These are phyloP conservation scores for Parietaria judaica DNA, from an alignment of 306 rosid species.

Conservation along the genomic window DNA sequence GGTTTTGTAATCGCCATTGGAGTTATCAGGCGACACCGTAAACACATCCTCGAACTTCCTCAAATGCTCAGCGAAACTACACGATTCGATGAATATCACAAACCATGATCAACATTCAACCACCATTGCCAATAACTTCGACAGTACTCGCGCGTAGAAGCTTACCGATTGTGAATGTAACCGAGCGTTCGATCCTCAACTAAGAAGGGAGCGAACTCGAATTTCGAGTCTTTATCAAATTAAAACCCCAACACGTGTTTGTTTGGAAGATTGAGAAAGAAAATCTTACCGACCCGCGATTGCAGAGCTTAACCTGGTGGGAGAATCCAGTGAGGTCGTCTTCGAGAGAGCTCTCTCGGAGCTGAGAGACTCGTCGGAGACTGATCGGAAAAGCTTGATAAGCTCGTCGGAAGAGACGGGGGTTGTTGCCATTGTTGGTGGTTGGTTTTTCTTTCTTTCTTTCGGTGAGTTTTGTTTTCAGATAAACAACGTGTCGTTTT, in stretches of 20 bases:
- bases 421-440: not conserved
- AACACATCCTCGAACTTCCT: constrained; percentile 54
- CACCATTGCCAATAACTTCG: too few relatives aligned
- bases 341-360: constrained; percentile 14
- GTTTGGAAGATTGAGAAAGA: constrained; percentile 5
- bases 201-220: constrained; percentile 63
- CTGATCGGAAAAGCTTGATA: constrained; percentile 8
- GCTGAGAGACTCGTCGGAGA: constrained; percentile 23
- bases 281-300: constrained; percentile 55
- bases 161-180: constrained; percentile 64
- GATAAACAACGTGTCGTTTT: too few relatives aligned
- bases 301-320: constrained; percentile 61
- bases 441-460: too few relatives aligned
- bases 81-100: constrained; percentile 10
- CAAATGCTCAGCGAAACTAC: constrained; percentile 60
- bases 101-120: too few relatives aligned
- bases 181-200: constrained; percentile 58
- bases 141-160: not conserved
- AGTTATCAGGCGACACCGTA: constrained; percentile 31
- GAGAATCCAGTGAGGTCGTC: constrained; percentile 41
- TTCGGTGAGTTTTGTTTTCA: too few relatives aligned
- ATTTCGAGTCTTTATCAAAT: constrained; percentile 23
- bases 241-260: not conserved
- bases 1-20: constrained; percentile 9
- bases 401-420: constrained; percentile 1